Evolutionary conservation across 2,329 filamentous ascomycete species (phyloP), one percentile per base, ranked within the genome.

Genomic region (Paracoccidioides brasiliensis): DNA sequence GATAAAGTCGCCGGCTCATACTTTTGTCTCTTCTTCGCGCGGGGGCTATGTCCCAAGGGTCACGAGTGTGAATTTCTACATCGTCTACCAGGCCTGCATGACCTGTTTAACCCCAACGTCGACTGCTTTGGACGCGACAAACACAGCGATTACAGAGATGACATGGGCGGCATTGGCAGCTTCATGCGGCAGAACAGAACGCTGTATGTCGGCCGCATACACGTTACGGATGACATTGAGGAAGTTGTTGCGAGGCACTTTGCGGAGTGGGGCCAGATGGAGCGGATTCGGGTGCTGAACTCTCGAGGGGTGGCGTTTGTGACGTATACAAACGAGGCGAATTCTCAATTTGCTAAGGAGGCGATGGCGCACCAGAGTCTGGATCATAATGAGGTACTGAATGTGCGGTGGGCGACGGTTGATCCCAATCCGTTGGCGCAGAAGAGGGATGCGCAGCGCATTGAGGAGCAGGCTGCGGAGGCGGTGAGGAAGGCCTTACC

Each of bases 81-180:
- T 70, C 82, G 93, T 4, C 74, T 97, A 33, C 94, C 93, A 0
- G 84, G 82, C 0, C 80, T 94, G 1, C 88, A 90, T 67, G 93
- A 97, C 69, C 78, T 95, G 10, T 96, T 91, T 73, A 93, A 91
- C 59, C 88, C 87, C 1, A 97, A 96, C 63, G 83, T 95, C 22
- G 93, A 98, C 73, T 95, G 90, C 67, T 98, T 98, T 66, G 89
- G 89, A 1, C 80, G 91, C 57, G 91, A 96, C 76, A 95, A 95
- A 74, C 87, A 89, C 66, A 85, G 81, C 59, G 91, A 95, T 67
- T 97, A 96, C 72, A 78, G 90, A 64, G 91, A 97, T 68, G 91
- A 97, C 69, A 97, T 98, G 93, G 90, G 91, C 54, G 94, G 94
- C 61, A 90, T 96, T 2, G 93, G 93, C 32, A 89, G 83, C 59